Evolutionary conservation across 2,329 filamentous ascomycete species (phyloP), one percentile per base, ranked within the genome.

Genomic region (Paramyrothecium sp.): DNA sequence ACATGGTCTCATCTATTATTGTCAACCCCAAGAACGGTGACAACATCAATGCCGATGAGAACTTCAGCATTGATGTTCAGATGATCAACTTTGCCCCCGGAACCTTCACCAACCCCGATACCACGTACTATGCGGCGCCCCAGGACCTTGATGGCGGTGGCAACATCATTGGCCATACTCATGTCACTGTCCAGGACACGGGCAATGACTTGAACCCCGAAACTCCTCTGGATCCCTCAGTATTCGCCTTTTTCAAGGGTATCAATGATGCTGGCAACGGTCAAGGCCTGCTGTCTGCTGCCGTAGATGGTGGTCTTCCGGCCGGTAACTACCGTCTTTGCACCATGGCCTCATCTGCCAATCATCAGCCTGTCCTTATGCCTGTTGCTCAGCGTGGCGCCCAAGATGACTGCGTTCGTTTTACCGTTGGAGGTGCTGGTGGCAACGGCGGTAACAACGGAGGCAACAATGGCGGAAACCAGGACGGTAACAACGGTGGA

Each of bases 311-410:
- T 56, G 86, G 85, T 65, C 81, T 89, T 3, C 83, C 84, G 3
- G 75, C 78, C 3, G 85, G 86, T 38, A 85, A 83, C 75, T 89
- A 88, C 74, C 84, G 86, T 64, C 73, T 87, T 60, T 89, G 86
- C 78, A 84, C 81, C 65, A 86, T 89, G 82, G 78, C 80, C 26
- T 73, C 80, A 59, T 74, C 86, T n/a, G 75, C 83, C 63, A 89
- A 89, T 76, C 86, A 89, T 67, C 85, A 88, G 74, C 84, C 84
- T 56, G 83, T 87, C 11, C 67, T 87, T 55, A 88, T 88, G 85
- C 84, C 85, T 54, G 81, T 89, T 54, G 86, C 86, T 56, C 86
- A 88, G 73, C 83, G 86, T 70, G 86, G 86, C 71, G 78, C 83
- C 50, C 85, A 88, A 69, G 86, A 89, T 64, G 86, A 89, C 68